Conservation (phyloP, 2,329 filamentous ascomycete genomes). For the Paracamarosporium sp. region DNA sequence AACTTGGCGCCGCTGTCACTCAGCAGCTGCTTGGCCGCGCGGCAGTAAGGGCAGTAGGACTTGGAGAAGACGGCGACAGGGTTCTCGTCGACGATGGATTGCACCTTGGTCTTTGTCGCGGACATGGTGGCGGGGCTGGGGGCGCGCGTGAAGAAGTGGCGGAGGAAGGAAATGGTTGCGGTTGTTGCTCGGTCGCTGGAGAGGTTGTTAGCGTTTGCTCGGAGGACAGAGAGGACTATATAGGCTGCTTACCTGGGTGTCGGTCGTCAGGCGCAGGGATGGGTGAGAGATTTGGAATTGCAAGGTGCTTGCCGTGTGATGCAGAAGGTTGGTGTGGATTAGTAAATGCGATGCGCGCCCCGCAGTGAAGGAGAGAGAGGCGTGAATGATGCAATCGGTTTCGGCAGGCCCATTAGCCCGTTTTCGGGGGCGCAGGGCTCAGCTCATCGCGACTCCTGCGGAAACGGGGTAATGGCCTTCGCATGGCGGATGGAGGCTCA, state of each 20-base stretch:
- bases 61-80: constrained; percentile 95
- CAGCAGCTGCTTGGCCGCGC: constrained; percentile 76
- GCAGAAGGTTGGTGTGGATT: constrained; percentile 19
- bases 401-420: constrained; percentile 6
- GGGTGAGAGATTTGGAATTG: constrained; percentile 26
- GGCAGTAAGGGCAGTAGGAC: constrained; percentile 95
- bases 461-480: constrained; percentile 13
- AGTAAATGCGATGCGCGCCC: constrained; percentile 36
- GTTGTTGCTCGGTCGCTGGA: constrained; percentile 16
- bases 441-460: constrained; percentile 9
- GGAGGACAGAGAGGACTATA: not conserved
- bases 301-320: constrained; percentile 1
- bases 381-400: constrained; percentile 41
- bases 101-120: constrained; percentile 81
- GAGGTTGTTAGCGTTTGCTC: not conserved
- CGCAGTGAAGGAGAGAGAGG: constrained; percentile 25
- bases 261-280: not conserved
- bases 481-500: constrained; percentile 12
- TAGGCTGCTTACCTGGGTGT: not conserved
- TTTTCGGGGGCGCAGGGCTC: constrained; percentile 18
- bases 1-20: constrained; percentile 74
- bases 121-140: constrained; percentile 74
- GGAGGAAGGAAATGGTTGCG: constrained; percentile 70
- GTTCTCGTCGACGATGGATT: constrained; percentile 88
- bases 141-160: constrained; percentile 71